Evolutionary conservation across 768 basidiomycete genomes (phyloP).

Genomic region (Leccinum sublutescens): DNA sequence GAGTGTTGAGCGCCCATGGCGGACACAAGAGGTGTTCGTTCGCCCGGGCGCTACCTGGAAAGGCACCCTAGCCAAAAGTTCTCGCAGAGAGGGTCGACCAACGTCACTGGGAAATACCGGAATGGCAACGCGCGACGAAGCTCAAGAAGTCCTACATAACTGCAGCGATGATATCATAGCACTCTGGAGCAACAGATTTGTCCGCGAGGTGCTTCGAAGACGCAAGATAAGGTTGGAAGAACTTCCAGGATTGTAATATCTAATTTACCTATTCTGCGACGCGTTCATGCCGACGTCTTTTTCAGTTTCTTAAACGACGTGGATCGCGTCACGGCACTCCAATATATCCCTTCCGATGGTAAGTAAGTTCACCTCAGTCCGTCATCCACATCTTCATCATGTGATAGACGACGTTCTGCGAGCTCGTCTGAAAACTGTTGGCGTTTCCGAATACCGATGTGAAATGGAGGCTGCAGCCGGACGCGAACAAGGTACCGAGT

Average conservation of each 20-base stretch:
- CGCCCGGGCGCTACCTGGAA: conserved; percentile 70
- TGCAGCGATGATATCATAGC: conserved; percentile 44
- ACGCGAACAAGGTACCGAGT: conserved; percentile 50
- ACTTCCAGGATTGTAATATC: conserved; percentile 46
- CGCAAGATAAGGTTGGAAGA: conserved; percentile 51
- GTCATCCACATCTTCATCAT: conserved; percentile 7
- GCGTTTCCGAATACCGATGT: conserved; percentile 80
- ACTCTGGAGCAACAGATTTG: conserved; percentile 46
- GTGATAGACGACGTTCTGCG: conserved; percentile 48
- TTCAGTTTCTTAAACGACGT: conserved; percentile 50
- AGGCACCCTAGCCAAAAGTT: conserved; percentile 46
- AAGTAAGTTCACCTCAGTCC: neutral
- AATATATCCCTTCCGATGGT: conserved; percentile 51
- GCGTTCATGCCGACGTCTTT: neutral
- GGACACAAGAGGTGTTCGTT: conserved; percentile 44
- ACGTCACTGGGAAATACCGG: conserved; percentile 28
- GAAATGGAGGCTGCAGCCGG: conserved; percentile 67
- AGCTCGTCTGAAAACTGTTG: conserved; percentile 61
- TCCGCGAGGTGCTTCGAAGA: conserved; percentile 41
- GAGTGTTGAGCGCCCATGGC: conserved; percentile 25
- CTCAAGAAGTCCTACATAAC: conserved; percentile 39
- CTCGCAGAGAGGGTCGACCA: conserved; percentile 26
- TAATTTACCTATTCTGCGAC: neutral
- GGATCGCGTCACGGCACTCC: conserved; percentile 43
- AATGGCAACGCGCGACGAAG: conserved; percentile 33